Base-by-base conservation (phyloP, 176 grass and related monocot species). In the Carex pumila region DNA sequence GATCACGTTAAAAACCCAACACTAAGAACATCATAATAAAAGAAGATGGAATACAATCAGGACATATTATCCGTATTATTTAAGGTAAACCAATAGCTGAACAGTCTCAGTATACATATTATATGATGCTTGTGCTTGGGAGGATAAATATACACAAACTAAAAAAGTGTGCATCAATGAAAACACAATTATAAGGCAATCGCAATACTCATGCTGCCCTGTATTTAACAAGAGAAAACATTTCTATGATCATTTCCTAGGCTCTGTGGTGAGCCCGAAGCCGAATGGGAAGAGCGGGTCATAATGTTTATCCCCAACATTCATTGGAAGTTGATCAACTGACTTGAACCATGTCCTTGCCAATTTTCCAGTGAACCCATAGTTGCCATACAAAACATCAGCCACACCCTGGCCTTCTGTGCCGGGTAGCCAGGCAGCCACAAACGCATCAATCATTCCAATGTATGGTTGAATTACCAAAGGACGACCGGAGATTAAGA, bases 241-340 rank as follows among this genome's bases (percentile, higher is more conserved):
- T 19, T 62, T 84, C 65, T 58, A 17, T 37, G 17, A 55, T 84
- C 25, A 94, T 11, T 83, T 85, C 30, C 1, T 17, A 8, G 71
- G 29, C 64, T 86, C 36, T 5, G 95, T 94, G 65, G 86, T 94
- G 59, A 98, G 82, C 19, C 95, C 95, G 32, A 85, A 93, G 0
- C 92, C 95, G 54, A 98, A 93, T 1, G 91, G 92, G 55, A 94
- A 98, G 7, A 98, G 63, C 31, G 95, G 95, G 82, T 98, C 89
- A 43, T 98, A 98, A 52, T 93, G 73, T 65, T 57, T 25, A 83
- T 98, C 95, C 4, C 95, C 95, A 2, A 87, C 87, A 79, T 93
- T 98, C 95, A 98, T 98, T 43, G 95, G 95, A 75, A 98, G 91
- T 85, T 98, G 95, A 22, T 94, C 91, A 61, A 89, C 95, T 0